Percentiles rank a stretch among this genome's conserved stretches.
Conservation (phyloP, 306 rosid species). For the Medicago lupulina region DNA sequence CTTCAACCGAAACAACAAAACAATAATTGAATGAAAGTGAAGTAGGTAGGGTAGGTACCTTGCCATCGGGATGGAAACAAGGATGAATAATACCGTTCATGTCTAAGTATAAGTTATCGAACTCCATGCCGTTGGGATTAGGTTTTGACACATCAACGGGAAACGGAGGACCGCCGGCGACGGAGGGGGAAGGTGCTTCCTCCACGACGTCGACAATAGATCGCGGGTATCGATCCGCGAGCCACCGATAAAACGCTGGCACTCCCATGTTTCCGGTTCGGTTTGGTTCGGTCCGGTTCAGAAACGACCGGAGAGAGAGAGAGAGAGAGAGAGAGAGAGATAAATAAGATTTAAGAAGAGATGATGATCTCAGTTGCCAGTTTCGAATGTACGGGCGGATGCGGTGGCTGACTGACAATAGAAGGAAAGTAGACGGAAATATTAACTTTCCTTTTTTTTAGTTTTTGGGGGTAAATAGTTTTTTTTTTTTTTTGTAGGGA, state of each 20-base stretch:
- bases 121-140: conserved; percentile 91
- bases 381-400: conserved; percentile 43
- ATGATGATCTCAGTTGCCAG: conserved; percentile 51
- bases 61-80: conserved; percentile 96
- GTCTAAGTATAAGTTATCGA: conserved; percentile 89
- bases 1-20: background rate
- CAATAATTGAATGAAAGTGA: conserved; percentile 1
- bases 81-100: conserved; percentile 98
- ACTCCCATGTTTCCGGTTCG: conserved; percentile 81
- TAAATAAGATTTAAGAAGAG: background rate
- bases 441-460: background rate
- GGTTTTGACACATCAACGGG: conserved; percentile 75
- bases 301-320: conserved; percentile 5
- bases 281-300: conserved; percentile 42
- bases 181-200: conserved; percentile 49
- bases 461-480: no score
- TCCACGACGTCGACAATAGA: conserved; percentile 84
- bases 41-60: conserved; percentile 52
- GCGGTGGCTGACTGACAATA: conserved; percentile 33
- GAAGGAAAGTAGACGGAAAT: background rate
- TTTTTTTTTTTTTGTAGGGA: no score
- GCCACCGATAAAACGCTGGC: conserved; percentile 98
- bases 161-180: conserved; percentile 34
- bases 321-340: background rate
- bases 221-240: conserved; percentile 91